Conservation (phyloP, 495 filamentous ascomycete genomes). For the Durotheca rogersii region DNA sequence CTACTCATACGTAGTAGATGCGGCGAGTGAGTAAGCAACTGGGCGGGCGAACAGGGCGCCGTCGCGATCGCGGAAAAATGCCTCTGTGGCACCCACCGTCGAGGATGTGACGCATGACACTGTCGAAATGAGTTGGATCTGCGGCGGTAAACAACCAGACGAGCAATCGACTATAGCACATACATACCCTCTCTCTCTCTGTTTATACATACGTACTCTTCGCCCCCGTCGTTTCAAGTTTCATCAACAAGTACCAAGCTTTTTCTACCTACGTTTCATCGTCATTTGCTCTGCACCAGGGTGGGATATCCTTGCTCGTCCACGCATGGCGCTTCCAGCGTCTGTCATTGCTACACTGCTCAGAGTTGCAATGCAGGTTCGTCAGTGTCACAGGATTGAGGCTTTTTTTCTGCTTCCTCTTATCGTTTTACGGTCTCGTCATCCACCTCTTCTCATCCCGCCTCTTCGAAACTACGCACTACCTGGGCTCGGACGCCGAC, state of each 20-base stretch:
- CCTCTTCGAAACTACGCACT: too few species aligned
- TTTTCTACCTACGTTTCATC: constrained; percentile 31
- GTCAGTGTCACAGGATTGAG: constrained; percentile 11
- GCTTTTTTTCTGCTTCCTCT: too few species aligned
- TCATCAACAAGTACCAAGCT: constrained; percentile 23
- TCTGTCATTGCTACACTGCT: too few species aligned
- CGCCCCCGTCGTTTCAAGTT: constrained; percentile 25
- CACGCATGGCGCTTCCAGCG: constrained; percentile 21
- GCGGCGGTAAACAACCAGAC: background rate
- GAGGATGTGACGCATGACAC: background rate
- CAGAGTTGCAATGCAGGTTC: constrained; percentile 7
- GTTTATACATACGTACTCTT: too few species aligned
- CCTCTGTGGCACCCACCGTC: background rate
- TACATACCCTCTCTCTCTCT: too few species aligned
- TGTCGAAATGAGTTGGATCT: background rate
- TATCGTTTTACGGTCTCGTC: too few species aligned
- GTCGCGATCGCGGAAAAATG: background rate
- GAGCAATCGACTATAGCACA: background rate
- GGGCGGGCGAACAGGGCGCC: too few species aligned
- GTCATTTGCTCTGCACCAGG: constrained; percentile 23
- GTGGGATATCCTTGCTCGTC: constrained; percentile 19
- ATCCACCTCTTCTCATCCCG: too few species aligned
- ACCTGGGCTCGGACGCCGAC: too few species aligned
- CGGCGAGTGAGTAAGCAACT: background rate
- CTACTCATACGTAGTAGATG: too few species aligned